Conservation (phyloP, 2,329 filamentous ascomycete genomes). For the Podosphaera fusca region DNA sequence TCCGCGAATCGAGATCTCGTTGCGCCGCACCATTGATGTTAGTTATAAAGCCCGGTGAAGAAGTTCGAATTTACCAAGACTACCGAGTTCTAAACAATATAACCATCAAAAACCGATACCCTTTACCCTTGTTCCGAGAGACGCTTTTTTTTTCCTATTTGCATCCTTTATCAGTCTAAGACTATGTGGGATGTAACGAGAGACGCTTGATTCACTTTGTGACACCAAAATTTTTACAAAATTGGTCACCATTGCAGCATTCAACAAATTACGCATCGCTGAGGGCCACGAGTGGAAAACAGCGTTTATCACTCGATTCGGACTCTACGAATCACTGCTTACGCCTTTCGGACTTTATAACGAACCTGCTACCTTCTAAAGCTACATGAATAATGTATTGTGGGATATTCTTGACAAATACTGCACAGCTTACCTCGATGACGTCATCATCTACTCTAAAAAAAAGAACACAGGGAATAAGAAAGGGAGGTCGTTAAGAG, state of each 20-base stretch:
- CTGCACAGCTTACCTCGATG: not conserved
- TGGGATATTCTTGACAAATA: no score
- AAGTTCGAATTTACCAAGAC: not conserved
- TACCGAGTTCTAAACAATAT: conserved; percentile 1
- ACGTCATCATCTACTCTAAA: conserved; percentile 2
- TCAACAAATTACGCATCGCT: not conserved
- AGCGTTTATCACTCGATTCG: conserved; percentile 2
- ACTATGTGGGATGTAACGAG: not conserved
- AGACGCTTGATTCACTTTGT: not conserved
- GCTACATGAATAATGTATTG: no score
- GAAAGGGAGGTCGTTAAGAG: not conserved
- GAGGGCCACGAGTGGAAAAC: conserved; percentile 7
- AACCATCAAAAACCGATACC: conserved; percentile 2
- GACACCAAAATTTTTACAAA: conserved; percentile 2
- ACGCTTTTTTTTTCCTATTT: not conserved
- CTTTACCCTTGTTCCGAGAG: not conserved
- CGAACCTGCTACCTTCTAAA: no score
- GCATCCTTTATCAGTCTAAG: no score
- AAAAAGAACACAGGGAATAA: not conserved
- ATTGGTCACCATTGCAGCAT: conserved; percentile 2
- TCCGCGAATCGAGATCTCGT: no score
- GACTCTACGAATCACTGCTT: not conserved
- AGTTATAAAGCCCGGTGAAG: not conserved
- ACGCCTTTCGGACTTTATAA: no score
- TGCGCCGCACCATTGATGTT: not conserved